These are phyloP conservation scores for Lactifluus echinatus DNA, from an alignment of 768 basidiomycete species.

Conservation along the genomic window DNA sequence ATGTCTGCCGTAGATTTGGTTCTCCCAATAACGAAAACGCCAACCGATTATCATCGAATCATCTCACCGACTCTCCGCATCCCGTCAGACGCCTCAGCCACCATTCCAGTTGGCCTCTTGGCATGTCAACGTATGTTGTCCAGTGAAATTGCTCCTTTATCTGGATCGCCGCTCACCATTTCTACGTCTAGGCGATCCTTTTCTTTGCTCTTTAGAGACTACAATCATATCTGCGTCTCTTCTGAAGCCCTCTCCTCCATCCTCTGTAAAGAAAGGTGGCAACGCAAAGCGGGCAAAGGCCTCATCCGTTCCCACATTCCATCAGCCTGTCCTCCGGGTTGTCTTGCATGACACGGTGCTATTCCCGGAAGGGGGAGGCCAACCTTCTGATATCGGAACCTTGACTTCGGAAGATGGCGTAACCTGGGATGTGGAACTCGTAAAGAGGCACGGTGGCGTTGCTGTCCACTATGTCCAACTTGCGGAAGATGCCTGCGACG, in stretches of 20 bases:
- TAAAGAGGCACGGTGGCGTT: slow-evolving; percentile 59
- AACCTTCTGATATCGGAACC: slow-evolving; percentile 64
- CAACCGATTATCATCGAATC: slow-evolving; percentile 56
- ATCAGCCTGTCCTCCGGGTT: slow-evolving; percentile 50
- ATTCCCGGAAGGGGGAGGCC: slow-evolving; percentile 80
- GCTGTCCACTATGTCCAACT: slow-evolving; percentile 66
- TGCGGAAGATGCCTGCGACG: slow-evolving; percentile 33
- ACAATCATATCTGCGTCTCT: slow-evolving; percentile 43
- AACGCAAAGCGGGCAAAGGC: slow-evolving; percentile 47
- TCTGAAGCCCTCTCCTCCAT: slow-evolving; percentile 35
- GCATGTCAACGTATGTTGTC: slow-evolving; percentile 62
- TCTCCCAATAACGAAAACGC: slow-evolving; percentile 35
- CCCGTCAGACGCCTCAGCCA: slow-evolving; percentile 38
- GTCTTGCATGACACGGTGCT: slow-evolving; percentile 68
- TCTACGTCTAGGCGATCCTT: slow-evolving; percentile 51
- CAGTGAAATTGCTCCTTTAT: not conserved
- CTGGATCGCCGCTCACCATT: not conserved
- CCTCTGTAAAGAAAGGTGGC: slow-evolving; percentile 34
- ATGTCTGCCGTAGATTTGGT: slow-evolving; percentile 40
- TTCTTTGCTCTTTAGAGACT: slow-evolving; percentile 50
- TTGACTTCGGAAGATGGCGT: slow-evolving; percentile 39
- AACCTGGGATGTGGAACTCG: slow-evolving; percentile 53
- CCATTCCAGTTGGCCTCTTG: slow-evolving; percentile 68
- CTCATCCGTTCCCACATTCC: slow-evolving; percentile 38
- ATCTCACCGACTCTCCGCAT: slow-evolving; percentile 48